phyloP scores from a whole-genome alignment of 2,329 filamentous ascomycete genomes.

The Elsinoe fawcettii region DNA sequence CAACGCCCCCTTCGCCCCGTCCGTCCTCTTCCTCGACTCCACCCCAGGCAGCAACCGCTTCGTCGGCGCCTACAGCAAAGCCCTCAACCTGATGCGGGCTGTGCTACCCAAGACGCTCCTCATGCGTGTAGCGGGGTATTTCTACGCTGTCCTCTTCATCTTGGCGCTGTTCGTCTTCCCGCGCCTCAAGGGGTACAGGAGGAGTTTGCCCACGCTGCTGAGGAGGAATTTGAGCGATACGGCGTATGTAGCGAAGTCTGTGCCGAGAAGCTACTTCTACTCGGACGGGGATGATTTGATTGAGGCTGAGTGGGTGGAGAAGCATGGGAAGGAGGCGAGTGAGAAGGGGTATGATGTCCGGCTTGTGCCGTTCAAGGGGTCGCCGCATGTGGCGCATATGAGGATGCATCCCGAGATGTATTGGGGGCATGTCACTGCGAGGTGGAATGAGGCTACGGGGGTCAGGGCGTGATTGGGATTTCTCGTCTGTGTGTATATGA shows the following conservation, averaged over 20 bases:
- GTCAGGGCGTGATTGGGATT: background rate
- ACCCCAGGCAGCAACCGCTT: constrained; percentile 13
- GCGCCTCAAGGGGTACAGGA: background rate
- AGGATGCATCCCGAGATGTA: constrained; percentile 43
- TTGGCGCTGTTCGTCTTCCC: constrained; percentile 3
- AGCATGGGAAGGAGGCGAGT: constrained; percentile 39
- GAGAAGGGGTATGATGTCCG: constrained; percentile 36
- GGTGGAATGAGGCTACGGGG: constrained; percentile 36
- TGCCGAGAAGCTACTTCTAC: constrained; percentile 47
- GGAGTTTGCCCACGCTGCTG: constrained; percentile 26
- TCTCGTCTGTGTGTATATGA: background rate
- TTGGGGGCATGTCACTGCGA: constrained; percentile 42
- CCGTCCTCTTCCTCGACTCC: constrained; percentile 7
- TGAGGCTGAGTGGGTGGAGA: constrained; percentile 41
- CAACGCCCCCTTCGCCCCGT: background rate
- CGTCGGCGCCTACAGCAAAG: constrained; percentile 2
- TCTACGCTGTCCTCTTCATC: constrained; percentile 6
- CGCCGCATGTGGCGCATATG: constrained; percentile 46
- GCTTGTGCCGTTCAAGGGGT: constrained; percentile 42
- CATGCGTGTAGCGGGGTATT: background rate
- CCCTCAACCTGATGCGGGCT: constrained; percentile 1
- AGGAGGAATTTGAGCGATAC: constrained; percentile 35
- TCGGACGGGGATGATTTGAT: constrained; percentile 44
- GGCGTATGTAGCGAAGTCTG: constrained; percentile 30
- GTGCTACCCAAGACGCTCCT: constrained; percentile 9